phyloP scores from a whole-genome alignment of 2,329 filamentous ascomycete species.

The Sarocladiaceae sp. region DNA sequence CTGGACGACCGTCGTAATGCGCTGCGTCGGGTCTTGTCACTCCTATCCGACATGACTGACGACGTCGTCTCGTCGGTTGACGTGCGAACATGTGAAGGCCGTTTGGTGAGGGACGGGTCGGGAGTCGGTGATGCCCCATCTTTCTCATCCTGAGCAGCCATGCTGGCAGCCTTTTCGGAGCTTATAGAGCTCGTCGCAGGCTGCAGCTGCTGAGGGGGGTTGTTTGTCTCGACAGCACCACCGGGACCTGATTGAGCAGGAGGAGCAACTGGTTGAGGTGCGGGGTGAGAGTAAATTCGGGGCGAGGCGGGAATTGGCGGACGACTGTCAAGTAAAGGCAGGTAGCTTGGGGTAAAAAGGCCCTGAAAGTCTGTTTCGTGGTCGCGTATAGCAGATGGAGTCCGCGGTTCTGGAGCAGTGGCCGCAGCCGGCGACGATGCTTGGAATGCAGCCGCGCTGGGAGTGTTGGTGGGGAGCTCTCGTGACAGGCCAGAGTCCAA shows the following conservation, averaged over 20 bases:
- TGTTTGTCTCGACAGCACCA: background rate
- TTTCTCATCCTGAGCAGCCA: slow-evolving; percentile 6
- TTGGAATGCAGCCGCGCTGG: slow-evolving; percentile 27
- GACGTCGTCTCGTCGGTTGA: slow-evolving; percentile 44
- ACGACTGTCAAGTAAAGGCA: slow-evolving; percentile 54
- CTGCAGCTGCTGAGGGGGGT: slow-evolving; percentile 1
- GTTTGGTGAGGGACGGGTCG: slow-evolving; percentile 10
- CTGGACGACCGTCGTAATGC: slow-evolving; percentile 54
- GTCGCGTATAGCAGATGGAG: slow-evolving; percentile 35
- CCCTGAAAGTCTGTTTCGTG: slow-evolving; percentile 58
- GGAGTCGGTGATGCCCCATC: background rate
- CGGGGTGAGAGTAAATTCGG: slow-evolving; percentile 17
- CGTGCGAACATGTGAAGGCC: slow-evolving; percentile 32
- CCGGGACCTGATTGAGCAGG: slow-evolving; percentile 1
- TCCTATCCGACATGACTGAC: slow-evolving; percentile 49
- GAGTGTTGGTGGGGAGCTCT: slow-evolving; percentile 12
- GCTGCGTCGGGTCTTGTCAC: slow-evolving; percentile 48
- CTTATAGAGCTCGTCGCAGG: background rate
- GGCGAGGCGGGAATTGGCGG: background rate
- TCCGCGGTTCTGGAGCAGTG: slow-evolving; percentile 16
- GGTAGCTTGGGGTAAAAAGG: slow-evolving; percentile 58
- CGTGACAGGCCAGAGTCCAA: slow-evolving; percentile 12
- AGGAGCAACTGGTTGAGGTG: slow-evolving; percentile 11
- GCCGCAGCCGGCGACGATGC: slow-evolving; percentile 22
- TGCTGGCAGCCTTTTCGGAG: slow-evolving; percentile 2